Evolutionary conservation across 2,329 filamentous ascomycete species (phyloP), one percentile per base, ranked within the genome.

Genomic region (Trichoderma pleuroti): DNA sequence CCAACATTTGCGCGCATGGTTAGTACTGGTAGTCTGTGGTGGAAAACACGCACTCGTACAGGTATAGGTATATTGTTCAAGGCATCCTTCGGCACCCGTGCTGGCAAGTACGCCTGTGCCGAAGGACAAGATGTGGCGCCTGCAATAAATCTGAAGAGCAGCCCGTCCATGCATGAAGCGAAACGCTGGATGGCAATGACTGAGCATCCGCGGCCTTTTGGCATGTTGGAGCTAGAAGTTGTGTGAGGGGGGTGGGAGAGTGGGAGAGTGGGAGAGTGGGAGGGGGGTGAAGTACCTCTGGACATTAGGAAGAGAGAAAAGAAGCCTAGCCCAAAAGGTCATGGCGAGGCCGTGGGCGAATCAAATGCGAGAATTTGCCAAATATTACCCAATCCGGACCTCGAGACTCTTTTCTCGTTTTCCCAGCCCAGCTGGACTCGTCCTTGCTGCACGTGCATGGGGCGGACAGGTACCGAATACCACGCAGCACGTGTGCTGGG

Each of bases 311-410:
- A 28, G n/a, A 34, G 70, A 71, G 70, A 63, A 26, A 71, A 71
- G 64, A 63, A 69, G 24, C 21, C 70, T 71, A 71, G 60, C 42
- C 65, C 18, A 39, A 57, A 69, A 54, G 26, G 62, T 18, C 54
- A 61, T 18, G 49, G 21, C 1, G 54, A 42, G 21, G 18, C 46
- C 24, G 36, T 42, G 18, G 42, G 11, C 63, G 54, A 71, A 59
- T 71, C 57, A 66, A 26, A 56, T 9, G 30, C 7, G 52, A 24
- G 14, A n/a, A 34, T 59, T 32, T 24, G 54, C 14, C 34, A 68
- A 46, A 36, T 63, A 56, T 56, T 63, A 24, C 46, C 68, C 61
- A 63, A 70, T 63, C 28, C 52, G 60, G 59, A 28, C 42, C 52
- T 30, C 34, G 34, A 34, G 9, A 9, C 59, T 42, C 59, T 61